These are phyloP conservation scores for Chlorociboria aeruginascens DNA, from an alignment of 495 filamentous ascomycete genomes.

Conservation along the genomic window DNA sequence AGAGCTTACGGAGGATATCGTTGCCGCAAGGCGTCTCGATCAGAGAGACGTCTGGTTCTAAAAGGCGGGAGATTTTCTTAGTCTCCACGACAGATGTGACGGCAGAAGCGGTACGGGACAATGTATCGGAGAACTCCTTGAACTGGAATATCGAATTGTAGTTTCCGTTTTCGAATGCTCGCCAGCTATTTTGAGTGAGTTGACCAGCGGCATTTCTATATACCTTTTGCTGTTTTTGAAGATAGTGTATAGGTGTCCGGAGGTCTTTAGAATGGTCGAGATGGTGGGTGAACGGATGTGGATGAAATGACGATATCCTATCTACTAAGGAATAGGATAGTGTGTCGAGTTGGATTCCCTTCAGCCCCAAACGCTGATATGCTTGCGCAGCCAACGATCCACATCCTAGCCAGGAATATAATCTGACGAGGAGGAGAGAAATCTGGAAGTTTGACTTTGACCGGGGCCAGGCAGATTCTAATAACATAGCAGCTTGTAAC, in stretches of 20 bases:
- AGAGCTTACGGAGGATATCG: slow-evolving; percentile 15
- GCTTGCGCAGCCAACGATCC: slow-evolving; percentile 27
- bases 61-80: slow-evolving; percentile 27
- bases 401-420: slow-evolving; percentile 34
- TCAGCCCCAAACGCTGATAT: slow-evolving; percentile 33
- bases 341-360: slow-evolving; percentile 37
- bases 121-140: slow-evolving; percentile 22
- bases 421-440: slow-evolving; percentile 30
- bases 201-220: slow-evolving; percentile 27
- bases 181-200: slow-evolving; percentile 28
- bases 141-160: slow-evolving; percentile 34
- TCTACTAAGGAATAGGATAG: slow-evolving; percentile 35
- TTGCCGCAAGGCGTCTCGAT: slow-evolving; percentile 16
- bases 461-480: slow-evolving; percentile 29
- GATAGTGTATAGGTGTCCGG: background rate
- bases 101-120: slow-evolving; percentile 29
- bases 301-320: slow-evolving; percentile 38
- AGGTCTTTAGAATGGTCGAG: slow-evolving; percentile 5
- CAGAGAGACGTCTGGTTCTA: slow-evolving; percentile 21
- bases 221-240: slow-evolving; percentile 21
- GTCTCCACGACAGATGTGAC: slow-evolving; percentile 32
- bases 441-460: slow-evolving; percentile 28
- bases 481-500: slow-evolving; percentile 32
- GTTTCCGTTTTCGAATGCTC: slow-evolving; percentile 30
- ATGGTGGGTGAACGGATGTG: slow-evolving; percentile 24